Conservation (phyloP, 2,329 filamentous ascomycete genomes). For the Meredithiella fracta region DNA sequence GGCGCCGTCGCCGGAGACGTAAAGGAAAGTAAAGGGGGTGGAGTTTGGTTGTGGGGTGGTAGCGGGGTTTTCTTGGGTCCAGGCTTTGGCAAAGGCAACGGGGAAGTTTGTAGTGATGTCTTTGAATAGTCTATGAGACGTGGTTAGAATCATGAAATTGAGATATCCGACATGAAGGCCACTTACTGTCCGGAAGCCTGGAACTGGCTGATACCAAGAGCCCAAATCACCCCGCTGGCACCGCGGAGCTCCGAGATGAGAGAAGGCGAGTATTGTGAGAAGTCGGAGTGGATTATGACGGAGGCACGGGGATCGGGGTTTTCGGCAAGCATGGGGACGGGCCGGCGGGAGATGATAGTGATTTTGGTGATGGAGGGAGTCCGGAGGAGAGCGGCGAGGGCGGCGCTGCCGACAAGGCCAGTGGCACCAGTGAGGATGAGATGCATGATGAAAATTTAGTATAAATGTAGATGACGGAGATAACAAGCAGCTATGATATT, state of each 20-base stretch:
- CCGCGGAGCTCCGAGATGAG: conserved; percentile 44
- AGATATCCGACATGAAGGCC: not conserved
- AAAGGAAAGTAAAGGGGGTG: conserved; percentile 50
- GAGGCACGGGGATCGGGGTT: conserved; percentile 37
- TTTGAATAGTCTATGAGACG: conserved; percentile 36
- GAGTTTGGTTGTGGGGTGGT: conserved; percentile 23
- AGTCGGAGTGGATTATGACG: conserved; percentile 54
- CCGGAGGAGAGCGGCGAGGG: conserved; percentile 45
- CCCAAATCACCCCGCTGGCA: conserved; percentile 57
- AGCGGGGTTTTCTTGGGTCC: conserved; percentile 21
- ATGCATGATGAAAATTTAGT: conserved; percentile 30
- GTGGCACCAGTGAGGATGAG: conserved; percentile 54
- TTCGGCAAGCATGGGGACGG: conserved; percentile 42
- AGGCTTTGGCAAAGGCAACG: conserved; percentile 44
- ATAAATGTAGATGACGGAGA: not conserved
- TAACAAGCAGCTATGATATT: no score
- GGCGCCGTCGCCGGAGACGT: conserved; percentile 49
- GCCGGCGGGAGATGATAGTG: conserved; percentile 49
- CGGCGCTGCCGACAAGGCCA: conserved; percentile 45
- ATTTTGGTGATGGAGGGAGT: conserved; percentile 41
- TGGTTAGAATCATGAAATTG: not conserved
- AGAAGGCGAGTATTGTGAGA: conserved; percentile 38
- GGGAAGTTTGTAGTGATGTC: conserved; percentile 53
- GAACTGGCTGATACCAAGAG: conserved; percentile 47
- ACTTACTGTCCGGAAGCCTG: conserved; percentile 41